These are phyloP conservation scores for Tylopilus sp. DNA, from an alignment of 768 basidiomycete genomes.

Conservation along the genomic window DNA sequence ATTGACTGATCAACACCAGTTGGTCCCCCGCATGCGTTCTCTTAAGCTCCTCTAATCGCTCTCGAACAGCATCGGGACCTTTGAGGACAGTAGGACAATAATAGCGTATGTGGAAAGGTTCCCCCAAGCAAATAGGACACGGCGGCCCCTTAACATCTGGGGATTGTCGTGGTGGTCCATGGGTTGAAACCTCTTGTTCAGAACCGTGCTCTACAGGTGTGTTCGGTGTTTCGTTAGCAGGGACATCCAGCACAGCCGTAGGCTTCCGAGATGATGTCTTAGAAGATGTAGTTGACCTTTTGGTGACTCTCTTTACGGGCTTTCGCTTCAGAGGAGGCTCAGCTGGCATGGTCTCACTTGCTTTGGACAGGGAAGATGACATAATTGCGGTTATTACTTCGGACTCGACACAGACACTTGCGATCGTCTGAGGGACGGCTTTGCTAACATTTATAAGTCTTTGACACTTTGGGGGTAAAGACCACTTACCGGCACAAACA, in stretches of 20 bases:
- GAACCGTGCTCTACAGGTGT: background rate
- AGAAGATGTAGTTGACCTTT: slow-evolving; percentile 4
- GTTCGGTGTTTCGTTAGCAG: background rate
- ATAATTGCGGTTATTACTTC: slow-evolving; percentile 22
- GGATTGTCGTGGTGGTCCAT: background rate
- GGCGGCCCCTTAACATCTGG: slow-evolving; percentile 4
- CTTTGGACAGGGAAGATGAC: slow-evolving; percentile 1
- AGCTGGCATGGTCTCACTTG: slow-evolving; percentile 3
- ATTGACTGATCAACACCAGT: slow-evolving; percentile 37
- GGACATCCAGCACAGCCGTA: background rate
- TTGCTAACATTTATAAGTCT: slow-evolving; percentile 22
- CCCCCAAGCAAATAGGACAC: slow-evolving; percentile 46
- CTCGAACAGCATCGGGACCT: slow-evolving; percentile 41
- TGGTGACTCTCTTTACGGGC: slow-evolving; percentile 4
- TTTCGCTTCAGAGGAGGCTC: slow-evolving; percentile 9
- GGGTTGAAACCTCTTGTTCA: background rate
- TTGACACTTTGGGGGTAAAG: slow-evolving; percentile 3
- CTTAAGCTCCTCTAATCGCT: slow-evolving; percentile 45
- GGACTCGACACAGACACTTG: slow-evolving; percentile 11
- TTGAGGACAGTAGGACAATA: slow-evolving; percentile 47
- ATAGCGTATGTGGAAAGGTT: slow-evolving; percentile 46
- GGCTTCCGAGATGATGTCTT: background rate
- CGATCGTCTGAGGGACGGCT: slow-evolving; percentile 18
- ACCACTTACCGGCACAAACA: slow-evolving; percentile 16
- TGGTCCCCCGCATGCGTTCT: slow-evolving; percentile 18